Percentiles rank a stretch among this genome's conserved stretches.
Evolutionary conservation across 352 stramenopile genomes (phyloP).

Genomic region (Pythium grandisporangium): DNA sequence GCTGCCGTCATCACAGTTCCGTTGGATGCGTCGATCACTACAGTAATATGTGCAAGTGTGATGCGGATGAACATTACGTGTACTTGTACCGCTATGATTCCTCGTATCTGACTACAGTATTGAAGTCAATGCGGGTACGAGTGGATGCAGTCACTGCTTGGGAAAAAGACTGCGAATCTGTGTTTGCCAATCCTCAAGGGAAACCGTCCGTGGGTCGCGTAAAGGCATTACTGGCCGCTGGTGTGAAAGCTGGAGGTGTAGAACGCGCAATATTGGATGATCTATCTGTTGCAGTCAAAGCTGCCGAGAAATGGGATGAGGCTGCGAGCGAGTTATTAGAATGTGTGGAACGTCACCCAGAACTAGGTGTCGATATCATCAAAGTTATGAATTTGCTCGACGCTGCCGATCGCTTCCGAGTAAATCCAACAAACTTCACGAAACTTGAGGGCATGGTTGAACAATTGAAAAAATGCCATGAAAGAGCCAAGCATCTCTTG

Average conservation of each 20-base stretch:
- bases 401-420: no score
- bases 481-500: conserved; percentile 4
- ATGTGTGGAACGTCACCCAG: no score
- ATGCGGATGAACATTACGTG: conserved; percentile 35
- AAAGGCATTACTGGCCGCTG: conserved; percentile 2
- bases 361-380: no score
- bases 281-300: conserved; percentile 6
- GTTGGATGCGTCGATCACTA: conserved; percentile 78
- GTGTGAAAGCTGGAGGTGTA: conserved; percentile 7
- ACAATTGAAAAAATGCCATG: conserved; percentile 4
- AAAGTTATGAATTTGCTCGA: no score
- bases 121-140: conserved; percentile 20
- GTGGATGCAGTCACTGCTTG: conserved; percentile 30
- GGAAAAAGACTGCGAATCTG: conserved; percentile 19
- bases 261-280: conserved; percentile 13
- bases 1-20: conserved; percentile 41
- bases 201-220: neutral
- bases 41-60: conserved; percentile 68
- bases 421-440: no score
- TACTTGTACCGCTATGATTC: conserved; percentile 50
- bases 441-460: conserved; percentile 7
- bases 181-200: conserved; percentile 5
- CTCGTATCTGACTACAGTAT: conserved; percentile 23
- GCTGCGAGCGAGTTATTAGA: conserved; percentile 6
- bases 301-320: conserved; percentile 12